Evolutionary conservation across 345 rosid species (phyloP), one percentile per base, ranked within the genome.

Genomic region (Ailanthus altissimus): DNA sequence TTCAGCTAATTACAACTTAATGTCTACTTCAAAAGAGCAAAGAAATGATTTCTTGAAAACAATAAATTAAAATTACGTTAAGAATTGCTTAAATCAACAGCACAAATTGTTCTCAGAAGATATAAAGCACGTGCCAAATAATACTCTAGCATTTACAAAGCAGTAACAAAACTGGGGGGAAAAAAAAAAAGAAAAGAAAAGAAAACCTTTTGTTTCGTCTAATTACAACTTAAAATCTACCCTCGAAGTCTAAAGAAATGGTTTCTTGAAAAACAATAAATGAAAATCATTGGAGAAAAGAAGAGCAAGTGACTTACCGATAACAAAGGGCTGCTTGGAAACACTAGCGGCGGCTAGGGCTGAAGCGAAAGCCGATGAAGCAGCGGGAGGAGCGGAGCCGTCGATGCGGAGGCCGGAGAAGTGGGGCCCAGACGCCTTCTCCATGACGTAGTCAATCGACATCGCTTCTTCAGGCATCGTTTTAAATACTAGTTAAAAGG

Each of bases 381-480:
- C 75, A 1, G 89, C 79, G 16, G 94, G 73, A 1, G 89, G 78
- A 20, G 94, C 86, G 18, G 94, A 89, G 59, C 91, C 90, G 82
- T 93, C 97, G 47, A 89, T 86, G 63, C 91, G 99, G 57, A 97
- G 89, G 81, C 99, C 98, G 80, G 99, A 97, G 91, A 94, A 97
- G 91, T 97, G 99, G 25, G 97, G 94, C 53, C 99, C 98, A 18
- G 92, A 92, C 4, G 99, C 97, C 81, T 90, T 93, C 90, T 94
- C 99, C 98, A 97, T 97, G 75, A 84, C 97, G 78, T 85, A 91
- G 81, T 93, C 99, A 18, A 92, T 89, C 56, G 90, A 84, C 38
- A 54, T 80, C 18, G 90, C 80, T 65, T 84, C 88, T 80, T 83
- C 94, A 81, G 88, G 86, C 95, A 89, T 87, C 14, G 45, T 51